Conservation (phyloP, 352 stramenopile genomes). For the Phytophthora citricola region DNA sequence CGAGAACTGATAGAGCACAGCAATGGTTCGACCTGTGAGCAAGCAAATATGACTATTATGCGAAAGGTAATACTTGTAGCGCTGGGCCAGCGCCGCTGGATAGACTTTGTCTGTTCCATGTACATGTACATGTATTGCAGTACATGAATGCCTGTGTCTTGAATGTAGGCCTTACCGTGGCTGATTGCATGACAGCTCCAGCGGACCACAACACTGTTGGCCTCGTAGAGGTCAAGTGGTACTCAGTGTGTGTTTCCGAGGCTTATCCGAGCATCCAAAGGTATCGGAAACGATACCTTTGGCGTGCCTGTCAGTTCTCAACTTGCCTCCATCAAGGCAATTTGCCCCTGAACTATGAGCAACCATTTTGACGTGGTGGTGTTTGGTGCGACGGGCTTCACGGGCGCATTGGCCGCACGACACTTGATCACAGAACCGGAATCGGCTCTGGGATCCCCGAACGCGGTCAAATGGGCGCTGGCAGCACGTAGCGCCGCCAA, state of each 20-base stretch:
- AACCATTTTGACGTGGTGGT: slow-evolving; percentile 61
- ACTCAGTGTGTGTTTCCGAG: slow-evolving; percentile 1
- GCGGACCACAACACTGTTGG: slow-evolving; percentile 4
- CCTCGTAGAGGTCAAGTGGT: slow-evolving; percentile 5
- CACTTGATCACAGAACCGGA: slow-evolving; percentile 66
- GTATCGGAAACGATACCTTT: too few relatives aligned
- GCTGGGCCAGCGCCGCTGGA: too few relatives aligned
- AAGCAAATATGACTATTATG: slow-evolving; percentile 17
- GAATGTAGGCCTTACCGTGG: not conserved
- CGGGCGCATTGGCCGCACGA: slow-evolving; percentile 62
- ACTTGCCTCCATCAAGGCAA: slow-evolving; percentile 1
- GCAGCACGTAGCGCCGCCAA: slow-evolving; percentile 74
- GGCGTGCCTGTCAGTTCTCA: slow-evolving; percentile 3
- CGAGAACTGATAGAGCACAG: slow-evolving; percentile 31
- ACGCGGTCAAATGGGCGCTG: slow-evolving; percentile 79
- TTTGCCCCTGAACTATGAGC: not conserved
- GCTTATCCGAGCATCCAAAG: not conserved
- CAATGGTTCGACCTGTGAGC: slow-evolving; percentile 3
- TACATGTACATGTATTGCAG: too few relatives aligned
- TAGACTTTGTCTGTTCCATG: too few relatives aligned
- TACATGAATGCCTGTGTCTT: not conserved
- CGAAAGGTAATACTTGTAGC: slow-evolving; percentile 1
- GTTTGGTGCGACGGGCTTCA: slow-evolving; percentile 89
- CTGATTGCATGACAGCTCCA: not conserved
- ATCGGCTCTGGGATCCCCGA: slow-evolving; percentile 23